Percentiles rank a stretch among this genome's conserved stretches.
These are phyloP conservation scores for Aegilops sharonensis DNA, from an alignment of 176 grass and related monocot species.

Conservation along the genomic window DNA sequence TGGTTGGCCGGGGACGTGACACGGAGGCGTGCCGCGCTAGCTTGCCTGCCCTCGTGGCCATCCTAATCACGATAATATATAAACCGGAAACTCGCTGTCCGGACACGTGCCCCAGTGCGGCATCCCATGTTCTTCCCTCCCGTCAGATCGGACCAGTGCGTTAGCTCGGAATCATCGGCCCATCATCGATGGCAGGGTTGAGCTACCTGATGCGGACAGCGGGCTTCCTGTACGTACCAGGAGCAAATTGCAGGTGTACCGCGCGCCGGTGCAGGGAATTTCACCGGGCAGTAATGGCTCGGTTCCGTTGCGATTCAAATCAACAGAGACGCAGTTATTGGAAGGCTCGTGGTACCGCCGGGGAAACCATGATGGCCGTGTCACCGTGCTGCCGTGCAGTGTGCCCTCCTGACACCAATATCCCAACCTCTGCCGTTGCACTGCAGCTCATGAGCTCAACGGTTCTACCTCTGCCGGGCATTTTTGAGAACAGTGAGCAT, in stretches of 20 bases:
- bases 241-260: neutral
- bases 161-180: neutral
- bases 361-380: neutral
- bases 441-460: neutral
- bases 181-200: neutral
- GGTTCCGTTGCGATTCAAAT: neutral
- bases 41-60: neutral
- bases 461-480: neutral
- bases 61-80: conserved; percentile 9
- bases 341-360: neutral
- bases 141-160: neutral
- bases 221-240: neutral
- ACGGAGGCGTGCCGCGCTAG: conserved; percentile 13
- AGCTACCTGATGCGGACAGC: neutral
- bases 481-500: no score
- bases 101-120: conserved; percentile 34
- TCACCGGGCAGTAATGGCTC: neutral
- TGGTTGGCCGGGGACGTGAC: conserved; percentile 6
- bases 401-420: neutral
- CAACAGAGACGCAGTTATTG: no score
- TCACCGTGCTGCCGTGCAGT: neutral
- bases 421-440: neutral
- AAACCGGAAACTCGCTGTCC: neutral
- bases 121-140: neutral
- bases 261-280: neutral